These are phyloP conservation scores for Dianthus caryophyllus DNA, from an alignment of 148 eudicot genomes.

Conservation along the genomic window DNA sequence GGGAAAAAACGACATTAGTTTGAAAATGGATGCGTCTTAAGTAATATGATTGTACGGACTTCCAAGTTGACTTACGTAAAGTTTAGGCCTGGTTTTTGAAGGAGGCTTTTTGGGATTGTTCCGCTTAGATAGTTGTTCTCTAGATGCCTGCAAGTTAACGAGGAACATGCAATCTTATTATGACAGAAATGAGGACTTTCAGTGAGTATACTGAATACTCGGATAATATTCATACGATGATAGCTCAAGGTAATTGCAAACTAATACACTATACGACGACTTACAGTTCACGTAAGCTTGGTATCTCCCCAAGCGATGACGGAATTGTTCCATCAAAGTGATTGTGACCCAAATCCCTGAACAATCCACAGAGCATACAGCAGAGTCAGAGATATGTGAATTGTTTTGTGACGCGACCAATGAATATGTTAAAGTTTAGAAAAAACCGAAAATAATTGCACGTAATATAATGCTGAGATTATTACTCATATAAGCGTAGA, in stretches of 20 bases:
- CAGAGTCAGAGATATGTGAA: background rate
- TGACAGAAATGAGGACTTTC: background rate
- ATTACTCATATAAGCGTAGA: background rate
- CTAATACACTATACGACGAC: constrained; percentile 23
- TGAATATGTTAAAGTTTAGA: background rate
- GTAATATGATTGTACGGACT: background rate
- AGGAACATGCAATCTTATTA: background rate
- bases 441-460: background rate
- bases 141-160: constrained; percentile 46
- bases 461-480: background rate
- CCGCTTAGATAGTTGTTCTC: constrained; percentile 73
- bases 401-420: background rate
- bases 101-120: constrained; percentile 56
- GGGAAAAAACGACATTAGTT: constrained; percentile 19
- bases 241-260: constrained; percentile 10
- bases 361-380: constrained; percentile 14
- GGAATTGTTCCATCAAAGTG: constrained; percentile 66
- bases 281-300: constrained; percentile 75
- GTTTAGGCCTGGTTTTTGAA: constrained; percentile 50
- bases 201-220: too few relatives aligned
- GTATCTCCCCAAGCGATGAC: constrained; percentile 61
- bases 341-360: constrained; percentile 75
- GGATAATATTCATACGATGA: background rate
- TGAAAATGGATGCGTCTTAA: background rate
- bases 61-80: constrained; percentile 51